phyloP scores from a whole-genome alignment of 2,329 filamentous ascomycete genomes.

The Claviceps sorghi region DNA sequence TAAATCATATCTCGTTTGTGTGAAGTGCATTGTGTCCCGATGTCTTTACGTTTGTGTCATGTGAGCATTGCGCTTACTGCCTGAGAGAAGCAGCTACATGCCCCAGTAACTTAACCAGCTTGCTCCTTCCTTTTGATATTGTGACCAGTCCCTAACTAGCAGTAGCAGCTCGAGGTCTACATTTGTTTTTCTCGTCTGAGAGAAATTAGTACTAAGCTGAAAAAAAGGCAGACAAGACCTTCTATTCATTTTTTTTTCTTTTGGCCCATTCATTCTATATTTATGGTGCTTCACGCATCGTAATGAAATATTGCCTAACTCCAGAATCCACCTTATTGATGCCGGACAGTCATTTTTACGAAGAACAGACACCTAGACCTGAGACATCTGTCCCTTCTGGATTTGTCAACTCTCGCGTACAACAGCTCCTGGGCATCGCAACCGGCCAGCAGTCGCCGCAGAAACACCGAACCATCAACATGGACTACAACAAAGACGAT shows the following conservation, averaged over 20 bases:
- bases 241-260: background rate
- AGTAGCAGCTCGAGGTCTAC: background rate
- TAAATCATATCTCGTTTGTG: constrained; percentile 2
- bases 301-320: constrained; percentile 8
- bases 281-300: background rate
- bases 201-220: background rate
- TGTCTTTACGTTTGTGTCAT: background rate
- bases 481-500: constrained; percentile 11
- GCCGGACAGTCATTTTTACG: constrained; percentile 3
- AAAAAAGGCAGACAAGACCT: background rate
- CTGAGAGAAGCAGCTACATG: background rate
- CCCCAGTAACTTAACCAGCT: background rate
- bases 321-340: constrained; percentile 4
- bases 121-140: background rate
- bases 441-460: constrained; percentile 4
- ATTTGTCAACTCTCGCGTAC: constrained; percentile 17
- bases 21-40: background rate
- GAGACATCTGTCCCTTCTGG: constrained; percentile 11
- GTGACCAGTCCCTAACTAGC: background rate
- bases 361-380: constrained; percentile 5
- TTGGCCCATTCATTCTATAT: background rate
- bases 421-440: constrained; percentile 13
- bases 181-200: background rate
- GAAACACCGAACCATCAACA: background rate
- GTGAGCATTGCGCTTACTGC: constrained; percentile 1